Conservation (phyloP, 2,329 filamentous ascomycete genomes). For the Didymella keratinophila region DNA sequence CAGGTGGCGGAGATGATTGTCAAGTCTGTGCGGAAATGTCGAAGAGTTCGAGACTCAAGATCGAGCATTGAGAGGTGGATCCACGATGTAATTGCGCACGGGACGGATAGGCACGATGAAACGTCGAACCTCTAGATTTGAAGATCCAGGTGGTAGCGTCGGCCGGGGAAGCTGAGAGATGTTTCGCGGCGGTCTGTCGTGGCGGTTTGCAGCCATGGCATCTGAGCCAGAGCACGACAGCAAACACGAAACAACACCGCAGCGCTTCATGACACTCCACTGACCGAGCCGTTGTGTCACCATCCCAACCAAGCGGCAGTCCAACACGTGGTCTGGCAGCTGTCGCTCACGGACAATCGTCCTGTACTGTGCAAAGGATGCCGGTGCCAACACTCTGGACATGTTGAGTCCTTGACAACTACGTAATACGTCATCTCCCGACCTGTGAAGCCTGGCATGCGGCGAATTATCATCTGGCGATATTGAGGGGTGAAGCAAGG, state of each 20-base stretch:
- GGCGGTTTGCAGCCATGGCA: slow-evolving; percentile 22
- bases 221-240: slow-evolving; percentile 16
- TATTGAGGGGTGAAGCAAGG: slow-evolving; percentile 24
- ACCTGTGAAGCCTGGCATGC: slow-evolving; percentile 19
- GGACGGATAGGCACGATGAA: slow-evolving; percentile 29
- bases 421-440: slow-evolving; percentile 33
- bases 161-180: slow-evolving; percentile 20
- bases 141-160: slow-evolving; percentile 27
- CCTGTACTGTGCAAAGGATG: slow-evolving; percentile 5
- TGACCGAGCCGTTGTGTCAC: slow-evolving; percentile 24
- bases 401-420: slow-evolving; percentile 1
- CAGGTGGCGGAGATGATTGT: slow-evolving; percentile 25
- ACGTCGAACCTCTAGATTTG: slow-evolving; percentile 19
- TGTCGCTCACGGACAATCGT: slow-evolving; percentile 4
- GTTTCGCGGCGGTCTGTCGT: slow-evolving; percentile 18
- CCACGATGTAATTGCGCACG: slow-evolving; percentile 19
- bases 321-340: slow-evolving; percentile 24
- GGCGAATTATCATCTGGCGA: slow-evolving; percentile 17
- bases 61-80: slow-evolving; percentile 18
- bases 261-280: slow-evolving; percentile 28
- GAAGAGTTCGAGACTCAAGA: slow-evolving; percentile 31
- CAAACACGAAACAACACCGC: slow-evolving; percentile 18
- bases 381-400: background rate
- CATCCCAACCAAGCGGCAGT: slow-evolving; percentile 14
- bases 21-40: slow-evolving; percentile 26